Conservation (phyloP, 2,329 filamentous ascomycete species). For the Penicillium sp. region DNA sequence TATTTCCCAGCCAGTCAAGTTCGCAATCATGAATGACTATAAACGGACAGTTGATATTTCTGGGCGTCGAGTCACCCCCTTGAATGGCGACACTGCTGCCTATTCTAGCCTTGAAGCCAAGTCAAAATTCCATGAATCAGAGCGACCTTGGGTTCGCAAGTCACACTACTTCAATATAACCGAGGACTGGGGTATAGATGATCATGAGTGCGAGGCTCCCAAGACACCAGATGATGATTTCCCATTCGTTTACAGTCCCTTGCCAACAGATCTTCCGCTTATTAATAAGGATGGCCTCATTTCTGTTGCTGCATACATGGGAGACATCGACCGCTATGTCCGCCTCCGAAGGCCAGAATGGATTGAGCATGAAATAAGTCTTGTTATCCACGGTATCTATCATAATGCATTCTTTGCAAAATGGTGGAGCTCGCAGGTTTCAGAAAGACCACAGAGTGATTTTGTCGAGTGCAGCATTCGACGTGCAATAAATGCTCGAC, state of each 20-base stretch:
- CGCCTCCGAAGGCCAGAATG: slow-evolving; percentile 37
- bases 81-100: slow-evolving; percentile 45
- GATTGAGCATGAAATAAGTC: slow-evolving; percentile 35
- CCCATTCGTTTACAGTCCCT: slow-evolving; percentile 31
- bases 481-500: slow-evolving; percentile 6
- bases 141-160: background rate
- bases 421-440: slow-evolving; percentile 32
- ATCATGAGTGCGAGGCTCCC: slow-evolving; percentile 13
- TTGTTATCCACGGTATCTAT: slow-evolving; percentile 42
- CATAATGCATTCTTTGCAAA: slow-evolving; percentile 43
- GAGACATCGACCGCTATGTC: slow-evolving; percentile 46
- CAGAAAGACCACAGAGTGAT: background rate
- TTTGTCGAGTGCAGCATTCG: background rate
- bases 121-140: background rate
- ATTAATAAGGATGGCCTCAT: slow-evolving; percentile 47
- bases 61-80: background rate
- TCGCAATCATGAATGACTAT: slow-evolving; percentile 46
- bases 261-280: slow-evolving; percentile 42
- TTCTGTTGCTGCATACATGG: slow-evolving; percentile 42
- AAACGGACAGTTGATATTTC: slow-evolving; percentile 21
- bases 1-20: slow-evolving; percentile 31
- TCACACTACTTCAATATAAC: slow-evolving; percentile 33
- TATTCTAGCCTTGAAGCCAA: slow-evolving; percentile 25
- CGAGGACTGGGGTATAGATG: slow-evolving; percentile 32
- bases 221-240: slow-evolving; percentile 8